Evolutionary conservation across 139 green algal species (phyloP).

Genomic region (Chlorella vulgaris): DNA sequence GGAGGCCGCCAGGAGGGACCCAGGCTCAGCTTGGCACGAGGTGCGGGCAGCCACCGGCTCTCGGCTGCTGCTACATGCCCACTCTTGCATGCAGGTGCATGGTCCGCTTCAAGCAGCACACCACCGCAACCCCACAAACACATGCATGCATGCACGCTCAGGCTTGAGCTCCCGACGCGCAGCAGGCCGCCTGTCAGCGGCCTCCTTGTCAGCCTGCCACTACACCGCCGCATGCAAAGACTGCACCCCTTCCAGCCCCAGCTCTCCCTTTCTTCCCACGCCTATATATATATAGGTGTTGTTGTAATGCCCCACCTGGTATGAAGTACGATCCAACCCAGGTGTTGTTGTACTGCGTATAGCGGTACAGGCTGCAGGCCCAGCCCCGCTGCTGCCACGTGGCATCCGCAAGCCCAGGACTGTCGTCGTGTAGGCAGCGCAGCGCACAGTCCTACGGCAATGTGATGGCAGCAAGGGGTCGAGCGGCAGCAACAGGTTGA

Average conservation of each 20-base stretch:
- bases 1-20: background rate
- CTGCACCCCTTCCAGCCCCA: background rate
- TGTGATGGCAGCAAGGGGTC: too few relatives aligned
- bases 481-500: too few relatives aligned
- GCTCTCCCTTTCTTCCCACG: background rate
- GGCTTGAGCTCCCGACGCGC: too few relatives aligned
- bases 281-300: background rate
- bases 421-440: slow-evolving; percentile 8
- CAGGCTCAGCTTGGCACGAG: background rate
- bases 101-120: too few relatives aligned
- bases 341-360: background rate
- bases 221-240: too few relatives aligned
- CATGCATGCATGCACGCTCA: too few relatives aligned
- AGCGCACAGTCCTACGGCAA: background rate
- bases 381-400: background rate
- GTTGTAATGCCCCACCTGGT: too few relatives aligned
- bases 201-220: background rate
- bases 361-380: background rate
- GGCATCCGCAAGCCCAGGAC: background rate
- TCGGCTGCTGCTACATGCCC: too few relatives aligned
- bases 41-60: too few relatives aligned
- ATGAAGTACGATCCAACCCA: too few relatives aligned
- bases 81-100: too few relatives aligned
- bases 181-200: background rate
- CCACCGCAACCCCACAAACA: too few relatives aligned